Percentiles rank a stretch among this genome's conserved stretches.
Conservation (phyloP, 2,329 filamentous ascomycete genomes). For the Simplicillium aogashimaense region DNA sequence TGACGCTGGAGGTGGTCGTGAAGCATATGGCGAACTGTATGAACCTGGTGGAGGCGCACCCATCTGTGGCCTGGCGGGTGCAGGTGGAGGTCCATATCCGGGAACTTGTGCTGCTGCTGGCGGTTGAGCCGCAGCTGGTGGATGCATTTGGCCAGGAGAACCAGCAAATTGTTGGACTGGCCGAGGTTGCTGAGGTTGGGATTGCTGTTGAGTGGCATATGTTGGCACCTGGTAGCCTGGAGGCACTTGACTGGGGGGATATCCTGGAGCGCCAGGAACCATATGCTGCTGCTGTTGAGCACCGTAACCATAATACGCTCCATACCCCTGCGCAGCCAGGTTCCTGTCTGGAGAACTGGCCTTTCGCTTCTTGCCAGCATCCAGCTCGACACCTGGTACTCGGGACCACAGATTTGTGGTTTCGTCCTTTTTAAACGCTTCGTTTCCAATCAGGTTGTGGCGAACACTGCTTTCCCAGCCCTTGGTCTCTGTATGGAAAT, state of each 20-base stretch:
- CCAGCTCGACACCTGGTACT: slow-evolving; percentile 46
- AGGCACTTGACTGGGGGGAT: slow-evolving; percentile 21
- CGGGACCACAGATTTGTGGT: slow-evolving; percentile 47
- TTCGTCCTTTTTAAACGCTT: slow-evolving; percentile 50
- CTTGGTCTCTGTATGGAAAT: slow-evolving; percentile 50
- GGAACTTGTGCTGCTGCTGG: slow-evolving; percentile 21
- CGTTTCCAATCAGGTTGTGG: slow-evolving; percentile 52
- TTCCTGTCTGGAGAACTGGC: slow-evolving; percentile 40
- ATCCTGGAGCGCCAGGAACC: slow-evolving; percentile 19
- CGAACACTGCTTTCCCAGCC: slow-evolving; percentile 59
- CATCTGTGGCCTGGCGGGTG: slow-evolving; percentile 21
- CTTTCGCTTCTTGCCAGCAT: slow-evolving; percentile 52
- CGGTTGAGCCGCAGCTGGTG: slow-evolving; percentile 1
- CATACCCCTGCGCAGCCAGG: slow-evolving; percentile 25
- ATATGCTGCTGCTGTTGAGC: slow-evolving; percentile 20
- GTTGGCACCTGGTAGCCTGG: slow-evolving; percentile 23
- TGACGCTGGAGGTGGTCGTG: slow-evolving; percentile 14
- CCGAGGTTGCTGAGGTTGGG: slow-evolving; percentile 6
- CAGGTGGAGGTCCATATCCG: slow-evolving; percentile 23
- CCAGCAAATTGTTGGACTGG: slow-evolving; percentile 7
- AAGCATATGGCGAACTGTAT: slow-evolving; percentile 27
- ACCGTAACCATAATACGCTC: slow-evolving; percentile 25
- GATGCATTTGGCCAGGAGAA: not conserved
- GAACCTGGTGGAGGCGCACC: slow-evolving; percentile 19
- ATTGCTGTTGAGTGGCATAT: slow-evolving; percentile 15